Conservation (phyloP, 2,329 filamentous ascomycete genomes). For the Paracamarosporium sp. region DNA sequence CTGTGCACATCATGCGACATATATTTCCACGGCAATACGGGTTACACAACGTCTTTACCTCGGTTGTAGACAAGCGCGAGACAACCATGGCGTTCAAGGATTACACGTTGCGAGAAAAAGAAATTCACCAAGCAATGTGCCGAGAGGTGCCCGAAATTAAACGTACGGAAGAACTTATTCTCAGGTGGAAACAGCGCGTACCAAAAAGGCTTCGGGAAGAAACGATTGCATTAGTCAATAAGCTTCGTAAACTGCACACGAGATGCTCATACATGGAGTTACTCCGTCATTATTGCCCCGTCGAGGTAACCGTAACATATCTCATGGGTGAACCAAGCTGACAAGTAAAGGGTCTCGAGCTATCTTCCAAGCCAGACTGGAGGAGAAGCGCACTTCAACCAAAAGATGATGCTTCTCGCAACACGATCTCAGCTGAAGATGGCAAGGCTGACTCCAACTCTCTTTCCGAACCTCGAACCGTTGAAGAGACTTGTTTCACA, state of each 20-base stretch:
- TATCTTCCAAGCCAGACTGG: conserved; percentile 34
- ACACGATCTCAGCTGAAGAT: conserved; percentile 9
- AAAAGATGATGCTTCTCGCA: conserved; percentile 13
- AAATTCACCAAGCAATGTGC: conserved; percentile 62
- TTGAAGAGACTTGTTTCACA: conserved; percentile 56
- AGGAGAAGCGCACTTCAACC: conserved; percentile 29
- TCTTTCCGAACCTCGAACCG: conserved; percentile 10
- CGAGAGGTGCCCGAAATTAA: conserved; percentile 22
- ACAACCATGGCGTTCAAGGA: conserved; percentile 80
- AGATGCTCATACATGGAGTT: conserved; percentile 82
- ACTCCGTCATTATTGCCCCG: conserved; percentile 82
- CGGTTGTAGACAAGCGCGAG: conserved; percentile 66
- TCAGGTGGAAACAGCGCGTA: conserved; percentile 49
- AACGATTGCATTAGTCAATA: conserved; percentile 65
- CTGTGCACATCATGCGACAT: conserved; percentile 82
- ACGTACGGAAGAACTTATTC: conserved; percentile 22
- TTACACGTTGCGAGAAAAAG: conserved; percentile 83
- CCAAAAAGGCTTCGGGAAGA: conserved; percentile 74
- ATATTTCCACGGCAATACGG: conserved; percentile 91
- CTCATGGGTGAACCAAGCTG: conserved; percentile 10
- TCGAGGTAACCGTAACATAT: conserved; percentile 25
- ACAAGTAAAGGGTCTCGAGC: conserved; percentile 28
- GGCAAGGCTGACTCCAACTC: conserved; percentile 7
- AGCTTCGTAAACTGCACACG: conserved; percentile 73
- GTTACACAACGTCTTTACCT: conserved; percentile 91